A percentile compares a stretch with the other conserved stretches of the same genome.
These are phyloP conservation scores for Zea mays DNA, from an alignment of 176 grass and related monocot genomes.

Conservation along the genomic window DNA sequence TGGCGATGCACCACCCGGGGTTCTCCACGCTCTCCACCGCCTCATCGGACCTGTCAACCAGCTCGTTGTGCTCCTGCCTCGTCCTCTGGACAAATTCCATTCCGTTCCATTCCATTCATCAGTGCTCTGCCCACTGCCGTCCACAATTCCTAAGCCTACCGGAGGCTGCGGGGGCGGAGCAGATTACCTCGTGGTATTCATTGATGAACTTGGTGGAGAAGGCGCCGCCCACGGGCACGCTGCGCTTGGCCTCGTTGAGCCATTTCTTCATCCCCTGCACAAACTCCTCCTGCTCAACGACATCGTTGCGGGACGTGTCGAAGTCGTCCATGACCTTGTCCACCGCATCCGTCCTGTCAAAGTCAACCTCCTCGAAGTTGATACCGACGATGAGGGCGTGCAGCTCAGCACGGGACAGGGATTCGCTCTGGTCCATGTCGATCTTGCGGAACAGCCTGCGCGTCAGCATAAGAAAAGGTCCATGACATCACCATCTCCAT, in stretches of 20 bases:
- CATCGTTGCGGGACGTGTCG: conserved; percentile 51
- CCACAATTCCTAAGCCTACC: not conserved
- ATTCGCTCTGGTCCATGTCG: conserved; percentile 50
- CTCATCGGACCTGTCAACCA: conserved; percentile 66
- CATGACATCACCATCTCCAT: not conserved
- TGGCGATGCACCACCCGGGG: conserved; percentile 58
- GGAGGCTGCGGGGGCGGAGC: not conserved
- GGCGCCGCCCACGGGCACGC: conserved; percentile 31
- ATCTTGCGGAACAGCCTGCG: conserved; percentile 68
- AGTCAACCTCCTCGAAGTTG: conserved; percentile 65
- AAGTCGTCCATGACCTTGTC: conserved; percentile 69
- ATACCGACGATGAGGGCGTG: conserved; percentile 65
- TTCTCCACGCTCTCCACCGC: conserved; percentile 64
- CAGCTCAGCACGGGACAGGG: conserved; percentile 62
- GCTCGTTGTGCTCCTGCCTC: conserved; percentile 52
- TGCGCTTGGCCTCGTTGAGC: conserved; percentile 56
- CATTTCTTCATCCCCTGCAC: conserved; percentile 62
- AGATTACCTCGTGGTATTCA: conserved; percentile 62
- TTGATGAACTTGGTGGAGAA: conserved; percentile 55
- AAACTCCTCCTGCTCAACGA: conserved; percentile 67
- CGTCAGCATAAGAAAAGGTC: conserved; percentile 22
- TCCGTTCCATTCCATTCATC: not conserved
- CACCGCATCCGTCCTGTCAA: conserved; percentile 48
- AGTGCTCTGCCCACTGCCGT: not conserved
- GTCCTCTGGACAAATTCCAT: conserved; percentile 55